Base-by-base conservation (phyloP, 345 rosid genomes). In the Linum tenue region DNA sequence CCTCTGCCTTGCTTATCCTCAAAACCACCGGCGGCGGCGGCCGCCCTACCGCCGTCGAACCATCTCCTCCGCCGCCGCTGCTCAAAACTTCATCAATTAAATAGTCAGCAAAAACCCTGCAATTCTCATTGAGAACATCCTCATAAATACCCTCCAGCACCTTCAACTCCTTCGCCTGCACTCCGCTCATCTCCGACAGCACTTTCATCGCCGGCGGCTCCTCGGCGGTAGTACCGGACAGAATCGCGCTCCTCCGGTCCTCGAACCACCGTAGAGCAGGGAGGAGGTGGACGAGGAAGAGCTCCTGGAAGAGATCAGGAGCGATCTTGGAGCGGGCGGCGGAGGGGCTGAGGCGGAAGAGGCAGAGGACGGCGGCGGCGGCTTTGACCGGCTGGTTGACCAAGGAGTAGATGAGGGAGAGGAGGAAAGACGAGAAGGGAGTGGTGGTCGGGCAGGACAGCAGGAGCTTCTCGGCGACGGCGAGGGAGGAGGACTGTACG, bases 101-200 rank as follows among this genome's bases (percentile, higher is more conserved):
- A 56, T 78, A 84, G 12, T 62, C 61, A 3, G 73, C 82, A 50
- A 79, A 77, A 64, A 75, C 82, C 62, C 75, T 75, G 66, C 89
- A 84, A 65, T 86, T 86, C 69, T 82, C 83, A 44, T 86, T 84
- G 51, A 84, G 58, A 68, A 69, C 78, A 67, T 74, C 77, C 64
- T 77, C 86, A 16, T 82, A 82, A 48, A 35, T 68, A 8, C 70
- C 68, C 76, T 86, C 92, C 65, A 84, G 39, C 44, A 68, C 80
- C 74, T 76, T 84, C 61, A 86, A 65, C 77, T 76, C 78, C 11
- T 68, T 60, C 10, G 83, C 83, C 71, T 86, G 89, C 57, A 67
- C 75, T 0, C 80, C 81, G 2, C 80, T 84, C 77, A 86, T 78
- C 68, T 75, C 82, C 53, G 92, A 81, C 65, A 86, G 15, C 63